Evolutionary conservation across 371 early-diverging fungal species (phyloP).

Genomic region (Dichotomocladium elegans): DNA sequence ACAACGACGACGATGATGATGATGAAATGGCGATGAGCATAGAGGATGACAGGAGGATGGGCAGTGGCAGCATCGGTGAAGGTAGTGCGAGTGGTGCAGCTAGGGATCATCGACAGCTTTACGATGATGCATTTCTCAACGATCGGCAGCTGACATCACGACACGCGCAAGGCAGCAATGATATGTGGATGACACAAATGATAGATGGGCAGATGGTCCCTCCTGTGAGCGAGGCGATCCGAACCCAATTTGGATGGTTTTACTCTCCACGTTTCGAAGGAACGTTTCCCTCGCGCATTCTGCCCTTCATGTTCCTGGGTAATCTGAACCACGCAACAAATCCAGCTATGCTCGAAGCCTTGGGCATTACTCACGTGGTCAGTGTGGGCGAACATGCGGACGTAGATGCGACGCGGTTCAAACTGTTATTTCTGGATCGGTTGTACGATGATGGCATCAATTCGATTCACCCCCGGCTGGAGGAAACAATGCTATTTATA

Average conservation of each 20-base stretch:
- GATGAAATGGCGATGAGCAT: neutral
- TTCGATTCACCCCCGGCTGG: slow-evolving; percentile 45
- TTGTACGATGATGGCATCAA: slow-evolving; percentile 66
- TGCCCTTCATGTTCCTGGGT: slow-evolving; percentile 60
- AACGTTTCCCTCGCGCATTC: slow-evolving; percentile 58
- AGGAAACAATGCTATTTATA: slow-evolving; percentile 49
- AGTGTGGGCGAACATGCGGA: slow-evolving; percentile 62
- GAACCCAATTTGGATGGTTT: slow-evolving; percentile 46
- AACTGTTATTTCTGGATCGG: slow-evolving; percentile 46
- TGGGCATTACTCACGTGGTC: slow-evolving; percentile 56
- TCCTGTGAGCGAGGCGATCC: neutral
- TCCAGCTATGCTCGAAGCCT: slow-evolving; percentile 48
- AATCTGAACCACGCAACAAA: slow-evolving; percentile 66
- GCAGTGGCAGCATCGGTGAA: neutral
- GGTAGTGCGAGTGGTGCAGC: no score
- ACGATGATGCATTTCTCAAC: slow-evolving; percentile 21
- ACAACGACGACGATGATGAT: neutral
- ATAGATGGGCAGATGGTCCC: slow-evolving; percentile 2
- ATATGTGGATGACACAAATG: slow-evolving; percentile 7
- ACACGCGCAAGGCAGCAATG: slow-evolving; percentile 13
- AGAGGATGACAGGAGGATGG: neutral
- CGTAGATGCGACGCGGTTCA: slow-evolving; percentile 23
- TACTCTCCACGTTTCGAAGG: slow-evolving; percentile 60
- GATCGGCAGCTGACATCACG: no score
- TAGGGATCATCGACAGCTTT: slow-evolving; percentile 11